Evolutionary conservation across 225 moss, liverwort and hornwort species (phyloP), one percentile per base, ranked within the genome.

Genomic region (Bryoerythrophyllum caledonicum): DNA sequence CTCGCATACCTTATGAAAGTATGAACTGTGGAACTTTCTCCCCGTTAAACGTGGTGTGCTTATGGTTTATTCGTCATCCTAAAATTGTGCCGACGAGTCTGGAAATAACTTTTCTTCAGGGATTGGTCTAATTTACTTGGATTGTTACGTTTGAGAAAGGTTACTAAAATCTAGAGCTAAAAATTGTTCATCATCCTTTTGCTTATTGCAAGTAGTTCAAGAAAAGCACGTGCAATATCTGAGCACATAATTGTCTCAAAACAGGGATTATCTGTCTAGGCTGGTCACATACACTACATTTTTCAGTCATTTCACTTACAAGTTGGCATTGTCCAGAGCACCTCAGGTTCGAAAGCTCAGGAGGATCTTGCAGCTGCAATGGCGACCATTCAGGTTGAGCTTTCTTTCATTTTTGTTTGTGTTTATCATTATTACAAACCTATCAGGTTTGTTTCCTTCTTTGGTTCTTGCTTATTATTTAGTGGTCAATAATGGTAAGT

Each of bases 351-450:
- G 14, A 94, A 94, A 82, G 94, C 94, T 48, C 92, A 94, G 74
- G 92, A 92, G 74, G 94, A 94, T 61, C 92, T 94, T 82, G 92
- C 90, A 79, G 88, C 91, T 14, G 91, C 94, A 63, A 91, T 88
- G 91, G 80, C 72, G 55, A 90, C 91, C 56, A 94, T 94, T 62
- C 94, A 94, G 91, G 93, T 93, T 70, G 27, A 38, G 46, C 37
- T 69, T 68, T 48, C 55, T 43, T 38, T 51, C 54, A 15, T 40
- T 40, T 63, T 25, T 55, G 16, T 28, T 48, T 28, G 40, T 70
- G 63, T 25, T 68, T 60, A 26, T 60, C 60, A 13, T 51, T 60
- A 2, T 61, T 35, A 68, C 7, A 24, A 19, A 1, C 59, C 17
- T 38, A 38, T 25, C 16, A 32, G 28, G 14, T 56, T 57, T 44